These are phyloP conservation scores for Kodamaea hsintzibuensis DNA, from an alignment of 805 yeast species.

Conservation along the genomic window DNA sequence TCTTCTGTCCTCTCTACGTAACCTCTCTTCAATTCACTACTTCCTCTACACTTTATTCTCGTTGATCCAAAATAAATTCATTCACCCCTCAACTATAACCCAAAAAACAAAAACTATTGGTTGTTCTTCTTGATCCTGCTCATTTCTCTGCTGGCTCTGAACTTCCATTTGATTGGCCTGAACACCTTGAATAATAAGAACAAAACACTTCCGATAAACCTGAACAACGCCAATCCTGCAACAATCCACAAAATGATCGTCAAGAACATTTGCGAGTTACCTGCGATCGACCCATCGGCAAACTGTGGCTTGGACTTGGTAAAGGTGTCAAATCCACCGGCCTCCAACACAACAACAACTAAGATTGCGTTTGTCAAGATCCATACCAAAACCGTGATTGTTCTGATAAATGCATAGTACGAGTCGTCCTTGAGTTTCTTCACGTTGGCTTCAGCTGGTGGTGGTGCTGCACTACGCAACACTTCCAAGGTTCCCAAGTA, in stretches of 20 bases:
- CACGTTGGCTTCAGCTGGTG: slow-evolving; percentile 28
- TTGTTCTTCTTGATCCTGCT: slow-evolving; percentile 11
- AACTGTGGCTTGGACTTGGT: slow-evolving; percentile 31
- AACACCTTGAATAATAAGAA: slow-evolving; percentile 48
- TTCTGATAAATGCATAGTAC: slow-evolving; percentile 88
- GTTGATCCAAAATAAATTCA: neutral
- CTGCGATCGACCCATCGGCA: slow-evolving; percentile 28
- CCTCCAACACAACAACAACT: slow-evolving; percentile 78
- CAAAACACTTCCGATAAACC: slow-evolving; percentile 72
- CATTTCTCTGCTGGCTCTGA: slow-evolving; percentile 20
- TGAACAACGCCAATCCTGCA: slow-evolving; percentile 81
- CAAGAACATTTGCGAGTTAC: slow-evolving; percentile 65
- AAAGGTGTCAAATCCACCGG: slow-evolving; percentile 68
- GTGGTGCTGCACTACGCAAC: slow-evolving; percentile 45
- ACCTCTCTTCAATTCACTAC: neutral
- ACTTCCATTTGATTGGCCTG: slow-evolving; percentile 43
- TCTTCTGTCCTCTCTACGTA: neutral
- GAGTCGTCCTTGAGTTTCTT: slow-evolving; percentile 53
- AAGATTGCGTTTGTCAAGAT: slow-evolving; percentile 80
- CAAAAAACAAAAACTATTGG: slow-evolving; percentile 1
- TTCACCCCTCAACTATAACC: neutral
- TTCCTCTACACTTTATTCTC: neutral
- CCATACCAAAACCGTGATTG: slow-evolving; percentile 89
- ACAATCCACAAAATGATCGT: slow-evolving; percentile 91
- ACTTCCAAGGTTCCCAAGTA: slow-evolving; percentile 66